Percentiles rank a stretch among this genome's conserved stretches.
Evolutionary conservation across 1,284 basidiomycete species (phyloP).

Genomic region (Fomitopsis betulina): DNA sequence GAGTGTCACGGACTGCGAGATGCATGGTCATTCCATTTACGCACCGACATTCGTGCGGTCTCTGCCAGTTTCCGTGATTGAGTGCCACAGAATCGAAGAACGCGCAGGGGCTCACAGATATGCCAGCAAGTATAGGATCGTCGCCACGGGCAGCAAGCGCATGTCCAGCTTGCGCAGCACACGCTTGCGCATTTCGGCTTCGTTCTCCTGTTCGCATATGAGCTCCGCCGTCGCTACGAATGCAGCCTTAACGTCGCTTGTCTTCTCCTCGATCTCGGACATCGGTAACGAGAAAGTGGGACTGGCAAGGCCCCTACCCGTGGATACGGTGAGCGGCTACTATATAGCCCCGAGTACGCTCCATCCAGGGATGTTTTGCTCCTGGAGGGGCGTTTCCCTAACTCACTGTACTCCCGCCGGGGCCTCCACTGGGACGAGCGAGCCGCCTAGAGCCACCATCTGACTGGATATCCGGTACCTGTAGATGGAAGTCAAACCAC

Average conservation of each 20-base stretch:
- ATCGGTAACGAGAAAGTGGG: background rate
- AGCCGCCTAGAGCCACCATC: background rate
- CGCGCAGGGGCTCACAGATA: slow-evolving; percentile 7
- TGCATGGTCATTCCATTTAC: slow-evolving; percentile 15
- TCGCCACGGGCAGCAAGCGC: slow-evolving; percentile 46
- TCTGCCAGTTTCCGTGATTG: slow-evolving; percentile 37
- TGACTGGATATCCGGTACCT: background rate
- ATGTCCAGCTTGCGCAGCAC: slow-evolving; percentile 21
- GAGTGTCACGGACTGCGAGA: background rate
- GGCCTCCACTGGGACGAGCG: background rate
- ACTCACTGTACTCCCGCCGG: background rate
- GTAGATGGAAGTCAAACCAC: background rate
- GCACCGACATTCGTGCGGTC: slow-evolving; percentile 70
- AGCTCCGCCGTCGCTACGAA: background rate
- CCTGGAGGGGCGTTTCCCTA: background rate
- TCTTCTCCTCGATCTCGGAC: background rate
- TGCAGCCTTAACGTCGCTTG: background rate
- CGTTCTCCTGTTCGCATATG: background rate
- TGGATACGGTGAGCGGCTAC: background rate
- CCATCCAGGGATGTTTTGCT: background rate
- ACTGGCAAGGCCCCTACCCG: background rate
- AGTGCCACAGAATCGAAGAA: background rate
- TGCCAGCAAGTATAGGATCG: slow-evolving; percentile 57
- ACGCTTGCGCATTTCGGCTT: background rate
- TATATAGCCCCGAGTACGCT: background rate